Evolutionary conservation across 495 filamentous ascomycete species (phyloP).

Genomic region (Tuber borchii): DNA sequence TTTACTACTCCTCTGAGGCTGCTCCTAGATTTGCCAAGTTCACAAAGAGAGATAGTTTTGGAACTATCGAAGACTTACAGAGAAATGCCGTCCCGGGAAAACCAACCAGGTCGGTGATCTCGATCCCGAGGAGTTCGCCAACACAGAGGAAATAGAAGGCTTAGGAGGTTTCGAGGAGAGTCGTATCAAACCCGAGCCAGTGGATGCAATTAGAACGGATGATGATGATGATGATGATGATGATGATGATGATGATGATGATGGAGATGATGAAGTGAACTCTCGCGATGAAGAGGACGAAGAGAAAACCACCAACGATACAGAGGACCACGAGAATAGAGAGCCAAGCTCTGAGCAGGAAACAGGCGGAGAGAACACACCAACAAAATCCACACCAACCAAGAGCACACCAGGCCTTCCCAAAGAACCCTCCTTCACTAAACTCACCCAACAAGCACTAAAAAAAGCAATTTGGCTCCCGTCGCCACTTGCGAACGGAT

Average conservation of each 20-base stretch:
- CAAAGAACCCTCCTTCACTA: conserved; percentile 32
- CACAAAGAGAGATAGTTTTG: conserved; percentile 15
- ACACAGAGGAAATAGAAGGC: conserved; percentile 28
- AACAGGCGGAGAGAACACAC: conserved; percentile 31
- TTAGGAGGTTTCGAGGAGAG: conserved; percentile 24
- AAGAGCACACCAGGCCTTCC: conserved; percentile 23
- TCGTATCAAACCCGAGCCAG: neutral
- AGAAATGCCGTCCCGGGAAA: conserved; percentile 32
- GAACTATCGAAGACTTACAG: conserved; percentile 17
- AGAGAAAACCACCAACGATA: conserved; percentile 45
- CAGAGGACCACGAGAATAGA: conserved; percentile 9
- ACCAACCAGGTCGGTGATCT: conserved; percentile 49
- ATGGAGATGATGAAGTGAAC: conserved; percentile 86
- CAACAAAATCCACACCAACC: conserved; percentile 12
- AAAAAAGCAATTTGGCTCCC: conserved; percentile 39
- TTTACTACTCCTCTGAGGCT: too few relatives aligned
- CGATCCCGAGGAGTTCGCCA: conserved; percentile 54
- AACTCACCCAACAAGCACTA: conserved; percentile 10
- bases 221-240: conserved; percentile 81
- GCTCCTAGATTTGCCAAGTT: neutral
- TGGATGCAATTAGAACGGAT: conserved; percentile 52
- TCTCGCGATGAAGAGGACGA: conserved; percentile 59
- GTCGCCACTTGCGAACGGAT: conserved; percentile 55
- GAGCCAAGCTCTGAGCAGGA: conserved; percentile 6
- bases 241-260: conserved; percentile 65